These are phyloP conservation scores for Nannochloris sp. DNA, from an alignment of 139 green algal species.

Conservation along the genomic window DNA sequence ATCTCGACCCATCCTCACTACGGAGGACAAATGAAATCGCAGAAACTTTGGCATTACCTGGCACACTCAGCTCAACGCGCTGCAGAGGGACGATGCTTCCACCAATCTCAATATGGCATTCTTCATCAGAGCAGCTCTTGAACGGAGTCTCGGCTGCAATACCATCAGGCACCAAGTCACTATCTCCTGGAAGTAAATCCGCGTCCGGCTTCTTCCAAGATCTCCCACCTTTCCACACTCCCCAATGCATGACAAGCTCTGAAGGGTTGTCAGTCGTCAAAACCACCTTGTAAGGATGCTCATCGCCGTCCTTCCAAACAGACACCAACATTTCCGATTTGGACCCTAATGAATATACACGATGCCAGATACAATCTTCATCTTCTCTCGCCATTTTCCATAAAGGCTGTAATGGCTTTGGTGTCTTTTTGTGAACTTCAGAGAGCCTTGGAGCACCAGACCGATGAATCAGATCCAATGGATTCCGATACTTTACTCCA, in stretches of 20 bases:
- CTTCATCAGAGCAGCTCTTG: conserved; percentile 26
- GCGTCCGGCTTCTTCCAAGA: conserved; percentile 30
- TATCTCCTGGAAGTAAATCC: conserved; percentile 10
- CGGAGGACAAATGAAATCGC: conserved; percentile 65
- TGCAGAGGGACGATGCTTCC: conserved; percentile 59
- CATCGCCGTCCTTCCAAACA: conserved; percentile 38
- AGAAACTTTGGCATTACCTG: conserved; percentile 32
- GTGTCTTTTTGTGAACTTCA: conserved; percentile 24
- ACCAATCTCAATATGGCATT: conserved; percentile 39
- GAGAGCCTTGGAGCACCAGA: background rate
- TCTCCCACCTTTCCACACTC: conserved; percentile 35
- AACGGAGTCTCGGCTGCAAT: conserved; percentile 55
- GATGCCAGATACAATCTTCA: conserved; percentile 31
- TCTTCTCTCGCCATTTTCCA: conserved; percentile 29
- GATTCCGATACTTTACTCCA: conserved; percentile 39
- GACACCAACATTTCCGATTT: conserved; percentile 67
- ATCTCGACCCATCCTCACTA: conserved; percentile 56
- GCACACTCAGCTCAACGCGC: conserved; percentile 48
- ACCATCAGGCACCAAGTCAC: conserved; percentile 17
- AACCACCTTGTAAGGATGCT: conserved; percentile 23
- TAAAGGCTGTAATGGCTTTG: conserved; percentile 24
- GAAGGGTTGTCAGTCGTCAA: conserved; percentile 61
- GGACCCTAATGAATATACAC: conserved; percentile 48
- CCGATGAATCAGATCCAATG: conserved; percentile 63
- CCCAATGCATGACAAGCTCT: conserved; percentile 79